A percentile compares a stretch with the other conserved stretches of the same genome.
Evolutionary conservation across 1,284 basidiomycete genomes (phyloP).

Genomic region (Cryptococcus depauperatus): DNA sequence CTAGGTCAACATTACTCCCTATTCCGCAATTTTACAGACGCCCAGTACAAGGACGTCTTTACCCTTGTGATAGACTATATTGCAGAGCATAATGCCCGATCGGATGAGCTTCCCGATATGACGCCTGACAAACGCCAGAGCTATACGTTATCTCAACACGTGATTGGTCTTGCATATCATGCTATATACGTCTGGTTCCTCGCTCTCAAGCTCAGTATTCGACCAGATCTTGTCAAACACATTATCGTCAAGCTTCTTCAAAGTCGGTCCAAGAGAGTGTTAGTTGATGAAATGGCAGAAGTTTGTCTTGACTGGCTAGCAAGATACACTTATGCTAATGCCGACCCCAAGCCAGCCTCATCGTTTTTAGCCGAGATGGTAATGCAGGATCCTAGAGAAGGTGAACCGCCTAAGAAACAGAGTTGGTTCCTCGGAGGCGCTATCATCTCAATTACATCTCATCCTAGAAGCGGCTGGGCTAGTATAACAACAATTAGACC

Average conservation of each 20-base stretch:
- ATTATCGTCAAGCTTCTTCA: constrained; percentile 81
- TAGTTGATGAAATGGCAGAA: constrained; percentile 83
- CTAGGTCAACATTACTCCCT: constrained; percentile 71
- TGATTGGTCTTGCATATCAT: constrained; percentile 87
- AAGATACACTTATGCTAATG: constrained; percentile 87
- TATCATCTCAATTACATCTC: constrained; percentile 70
- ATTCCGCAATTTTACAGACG: constrained; percentile 87
- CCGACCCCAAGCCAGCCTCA: constrained; percentile 77
- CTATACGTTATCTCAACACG: constrained; percentile 90
- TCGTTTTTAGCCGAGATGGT: constrained; percentile 66
- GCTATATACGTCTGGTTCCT: constrained; percentile 95
- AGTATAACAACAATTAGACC: constrained; percentile 79
- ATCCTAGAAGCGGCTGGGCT: constrained; percentile 76
- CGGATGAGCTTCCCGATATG: constrained; percentile 49
- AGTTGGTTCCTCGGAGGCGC: constrained; percentile 84
- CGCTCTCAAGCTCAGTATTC: constrained; percentile 73
- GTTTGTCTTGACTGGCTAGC: constrained; percentile 98
- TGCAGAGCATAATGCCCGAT: constrained; percentile 59
- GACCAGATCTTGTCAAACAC: constrained; percentile 73
- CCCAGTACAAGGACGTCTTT: constrained; percentile 89
- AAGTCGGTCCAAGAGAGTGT: constrained; percentile 68
- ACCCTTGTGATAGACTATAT: constrained; percentile 92
- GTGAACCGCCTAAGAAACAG: constrained; percentile 47
- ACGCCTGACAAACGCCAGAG: constrained; percentile 53
- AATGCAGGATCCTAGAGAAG: constrained; percentile 30